These are phyloP conservation scores for Sonneratia caseolaris DNA, from an alignment of 345 rosid genomes.

Conservation along the genomic window DNA sequence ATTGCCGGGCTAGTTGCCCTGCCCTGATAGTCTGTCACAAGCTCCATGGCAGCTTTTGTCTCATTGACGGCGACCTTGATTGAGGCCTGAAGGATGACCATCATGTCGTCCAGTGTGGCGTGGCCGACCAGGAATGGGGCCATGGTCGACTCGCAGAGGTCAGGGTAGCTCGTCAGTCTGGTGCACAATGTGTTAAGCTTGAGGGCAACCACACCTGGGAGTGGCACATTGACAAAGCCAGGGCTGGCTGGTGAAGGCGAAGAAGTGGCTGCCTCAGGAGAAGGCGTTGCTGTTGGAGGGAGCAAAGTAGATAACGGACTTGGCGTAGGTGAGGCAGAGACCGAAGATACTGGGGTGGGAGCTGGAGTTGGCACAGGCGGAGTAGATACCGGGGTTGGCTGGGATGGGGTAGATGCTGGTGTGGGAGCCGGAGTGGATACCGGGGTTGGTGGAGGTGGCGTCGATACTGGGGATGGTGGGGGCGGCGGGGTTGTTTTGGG, in stretches of 20 bases:
- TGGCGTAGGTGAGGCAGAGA: background rate
- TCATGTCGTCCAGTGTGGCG: slow-evolving; percentile 10
- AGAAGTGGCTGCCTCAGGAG: background rate
- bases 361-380: background rate
- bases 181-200: slow-evolving; percentile 17
- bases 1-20: background rate
- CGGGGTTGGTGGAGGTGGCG: background rate
- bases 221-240: background rate
- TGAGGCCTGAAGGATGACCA: slow-evolving; percentile 21
- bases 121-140: slow-evolving; percentile 19
- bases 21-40: background rate
- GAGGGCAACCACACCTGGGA: background rate
- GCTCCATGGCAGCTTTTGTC: slow-evolving; percentile 12
- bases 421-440: background rate
- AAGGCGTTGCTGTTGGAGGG: background rate
- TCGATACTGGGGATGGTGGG: background rate
- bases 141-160: slow-evolving; percentile 27
- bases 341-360: background rate
- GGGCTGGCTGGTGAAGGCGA: background rate
- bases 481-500: background rate
- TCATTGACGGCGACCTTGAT: slow-evolving; percentile 31
- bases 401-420: background rate
- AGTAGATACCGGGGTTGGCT: background rate
- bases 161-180: slow-evolving; percentile 20
- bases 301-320: background rate